Conservation (phyloP, 2,329 filamentous ascomycete genomes). For the Phialophora macrospora region DNA sequence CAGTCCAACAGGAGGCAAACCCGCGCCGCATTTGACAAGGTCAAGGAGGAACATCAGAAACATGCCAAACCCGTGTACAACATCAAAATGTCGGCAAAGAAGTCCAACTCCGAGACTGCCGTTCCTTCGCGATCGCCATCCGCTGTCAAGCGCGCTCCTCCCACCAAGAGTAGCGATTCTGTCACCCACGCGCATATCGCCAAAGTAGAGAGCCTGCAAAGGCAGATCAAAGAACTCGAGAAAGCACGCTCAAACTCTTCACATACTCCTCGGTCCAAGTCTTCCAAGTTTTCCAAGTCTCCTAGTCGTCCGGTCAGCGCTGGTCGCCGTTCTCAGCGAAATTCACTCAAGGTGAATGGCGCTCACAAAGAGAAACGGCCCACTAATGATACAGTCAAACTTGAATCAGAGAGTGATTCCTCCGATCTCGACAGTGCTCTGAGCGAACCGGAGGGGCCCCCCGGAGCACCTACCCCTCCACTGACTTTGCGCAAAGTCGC, state of each 20-base stretch:
- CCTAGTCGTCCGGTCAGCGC: slow-evolving; percentile 13
- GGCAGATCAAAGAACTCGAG: slow-evolving; percentile 8
- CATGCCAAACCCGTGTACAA: slow-evolving; percentile 41
- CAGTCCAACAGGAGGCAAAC: slow-evolving; percentile 55
- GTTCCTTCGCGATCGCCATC: slow-evolving; percentile 16
- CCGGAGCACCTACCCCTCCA: slow-evolving; percentile 22
- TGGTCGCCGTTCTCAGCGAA: background rate
- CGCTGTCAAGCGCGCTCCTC: slow-evolving; percentile 23
- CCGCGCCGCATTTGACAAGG: slow-evolving; percentile 46
- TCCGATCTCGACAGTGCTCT: slow-evolving; percentile 20
- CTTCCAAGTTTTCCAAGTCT: slow-evolving; percentile 15
- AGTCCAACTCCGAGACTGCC: slow-evolving; percentile 30
- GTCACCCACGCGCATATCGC: slow-evolving; percentile 7
- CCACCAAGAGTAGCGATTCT: slow-evolving; percentile 25
- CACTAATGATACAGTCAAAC: slow-evolving; percentile 24
- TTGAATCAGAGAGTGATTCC: slow-evolving; percentile 21
- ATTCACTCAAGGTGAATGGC: slow-evolving; percentile 24
- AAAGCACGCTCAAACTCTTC: slow-evolving; percentile 21
- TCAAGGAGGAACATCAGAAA: slow-evolving; percentile 30
- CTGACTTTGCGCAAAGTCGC: slow-evolving; percentile 45
- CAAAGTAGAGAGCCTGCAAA: slow-evolving; percentile 22
- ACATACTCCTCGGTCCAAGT: background rate
- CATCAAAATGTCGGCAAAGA: slow-evolving; percentile 42
- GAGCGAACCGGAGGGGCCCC: slow-evolving; percentile 2
- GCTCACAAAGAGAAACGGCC: slow-evolving; percentile 3